phyloP scores from a whole-genome alignment of 2,329 filamentous ascomycete species.

The Colletotrichum sp. region DNA sequence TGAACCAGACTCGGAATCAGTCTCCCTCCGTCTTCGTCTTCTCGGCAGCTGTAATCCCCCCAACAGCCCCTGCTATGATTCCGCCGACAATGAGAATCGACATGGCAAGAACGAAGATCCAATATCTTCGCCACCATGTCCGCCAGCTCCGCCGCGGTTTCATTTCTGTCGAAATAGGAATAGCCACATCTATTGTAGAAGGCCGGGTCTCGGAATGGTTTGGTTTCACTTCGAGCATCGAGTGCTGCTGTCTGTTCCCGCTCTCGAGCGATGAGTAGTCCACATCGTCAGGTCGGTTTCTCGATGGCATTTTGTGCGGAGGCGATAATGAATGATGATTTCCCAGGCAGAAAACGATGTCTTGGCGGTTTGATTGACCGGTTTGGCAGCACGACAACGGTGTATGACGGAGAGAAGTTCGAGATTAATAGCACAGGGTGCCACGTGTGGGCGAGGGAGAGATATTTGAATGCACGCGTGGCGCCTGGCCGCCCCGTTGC shows the following conservation, averaged over 20 bases:
- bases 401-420: neutral
- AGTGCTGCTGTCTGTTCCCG: neutral
- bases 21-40: neutral
- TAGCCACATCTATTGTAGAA: constrained; percentile 2
- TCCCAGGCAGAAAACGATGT: neutral
- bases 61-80: constrained; percentile 9
- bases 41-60: neutral
- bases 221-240: neutral
- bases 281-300: neutral
- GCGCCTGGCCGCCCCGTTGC: neutral
- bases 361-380: neutral
- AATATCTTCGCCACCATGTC: constrained; percentile 8
- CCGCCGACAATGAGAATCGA: constrained; percentile 2
- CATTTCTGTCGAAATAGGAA: neutral
- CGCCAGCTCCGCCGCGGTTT: neutral
- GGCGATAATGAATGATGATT: neutral
- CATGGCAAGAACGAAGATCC: constrained; percentile 15
- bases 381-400: neutral
- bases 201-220: neutral
- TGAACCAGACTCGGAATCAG: neutral
- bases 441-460: neutral
- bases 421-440: neutral
- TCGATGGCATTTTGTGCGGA: neutral
- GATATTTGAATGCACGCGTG: neutral
- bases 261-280: neutral